Percentiles rank a stretch among this genome's conserved stretches.
Evolutionary conservation across 1,139 yeast genomes (phyloP).

Genomic region (Zygoascus hellenicus): DNA sequence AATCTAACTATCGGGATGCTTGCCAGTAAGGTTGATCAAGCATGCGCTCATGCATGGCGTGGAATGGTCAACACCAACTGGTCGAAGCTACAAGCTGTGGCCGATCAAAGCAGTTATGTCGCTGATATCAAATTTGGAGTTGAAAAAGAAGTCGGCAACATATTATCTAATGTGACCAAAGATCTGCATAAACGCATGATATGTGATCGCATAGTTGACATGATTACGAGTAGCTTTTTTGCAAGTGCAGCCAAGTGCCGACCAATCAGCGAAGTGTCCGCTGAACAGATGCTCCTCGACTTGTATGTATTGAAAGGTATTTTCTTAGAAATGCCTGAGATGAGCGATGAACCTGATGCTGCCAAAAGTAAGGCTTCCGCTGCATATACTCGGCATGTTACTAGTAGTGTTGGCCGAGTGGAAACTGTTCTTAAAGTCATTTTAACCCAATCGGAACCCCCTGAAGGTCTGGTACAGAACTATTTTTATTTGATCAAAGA

Average conservation of each 20-base stretch:
- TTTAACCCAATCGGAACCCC: conserved; percentile 58
- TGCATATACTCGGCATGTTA: conserved; percentile 47
- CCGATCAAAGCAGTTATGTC: conserved; percentile 67
- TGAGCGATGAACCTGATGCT: conserved; percentile 17
- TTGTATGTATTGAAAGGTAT: conserved; percentile 55
- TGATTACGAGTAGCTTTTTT: conserved; percentile 52
- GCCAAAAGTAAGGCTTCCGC: conserved; percentile 27
- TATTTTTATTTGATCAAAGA: conserved; percentile 69
- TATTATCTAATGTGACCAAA: conserved; percentile 59
- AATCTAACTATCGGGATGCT: conserved; percentile 54
- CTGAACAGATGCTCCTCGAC: conserved; percentile 80
- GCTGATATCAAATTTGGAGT: conserved; percentile 50
- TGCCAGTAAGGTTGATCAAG: conserved; percentile 53
- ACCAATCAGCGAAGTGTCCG: conserved; percentile 63
- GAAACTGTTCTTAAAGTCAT: conserved; percentile 64
- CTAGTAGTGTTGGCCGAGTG: conserved; percentile 45
- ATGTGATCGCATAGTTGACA: conserved; percentile 71
- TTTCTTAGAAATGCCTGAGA: conserved; percentile 47
- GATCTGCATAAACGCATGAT: conserved; percentile 67
- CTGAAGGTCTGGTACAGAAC: conserved; percentile 57
- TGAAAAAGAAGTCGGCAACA: conserved; percentile 41
- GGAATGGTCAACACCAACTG: conserved; percentile 80
- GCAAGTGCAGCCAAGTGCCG: conserved; percentile 51
- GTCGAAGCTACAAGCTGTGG: conserved; percentile 56
- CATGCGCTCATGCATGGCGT: conserved; percentile 70